Conservation (phyloP, 2,329 filamentous ascomycete species). For the Penicillium sp. region DNA sequence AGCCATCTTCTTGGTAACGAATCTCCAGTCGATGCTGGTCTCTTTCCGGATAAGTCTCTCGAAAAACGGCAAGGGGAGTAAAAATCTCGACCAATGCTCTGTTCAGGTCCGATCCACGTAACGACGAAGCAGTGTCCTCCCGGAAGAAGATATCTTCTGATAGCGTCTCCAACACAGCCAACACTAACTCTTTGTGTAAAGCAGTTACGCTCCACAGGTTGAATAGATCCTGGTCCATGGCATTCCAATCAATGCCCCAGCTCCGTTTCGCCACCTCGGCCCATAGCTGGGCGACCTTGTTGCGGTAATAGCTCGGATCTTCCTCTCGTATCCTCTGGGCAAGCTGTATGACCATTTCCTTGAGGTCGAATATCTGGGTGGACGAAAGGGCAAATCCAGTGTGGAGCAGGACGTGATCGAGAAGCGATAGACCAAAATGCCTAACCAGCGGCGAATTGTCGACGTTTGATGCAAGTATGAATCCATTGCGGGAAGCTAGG, state of each 20-base stretch:
- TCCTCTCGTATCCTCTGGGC: constrained; percentile 65
- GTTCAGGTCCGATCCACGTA: constrained; percentile 79
- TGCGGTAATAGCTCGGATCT: constrained; percentile 79
- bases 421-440: constrained; percentile 87
- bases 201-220: constrained; percentile 67
- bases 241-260: constrained; percentile 90
- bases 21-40: constrained; percentile 62
- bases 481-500: constrained; percentile 81
- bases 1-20: constrained; percentile 77
- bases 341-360: constrained; percentile 74
- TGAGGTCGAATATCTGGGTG: constrained; percentile 65
- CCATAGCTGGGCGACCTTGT: constrained; percentile 94
- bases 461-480: constrained; percentile 71
- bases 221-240: constrained; percentile 84
- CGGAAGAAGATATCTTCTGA: constrained; percentile 92
- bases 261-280: constrained; percentile 88
- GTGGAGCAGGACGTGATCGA: constrained; percentile 86
- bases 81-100: constrained; percentile 92
- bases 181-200: constrained; percentile 77
- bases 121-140: constrained; percentile 79
- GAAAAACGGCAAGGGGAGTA: constrained; percentile 70
- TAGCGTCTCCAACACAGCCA: constrained; percentile 83
- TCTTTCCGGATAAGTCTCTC: constrained; percentile 71
- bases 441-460: constrained; percentile 76
- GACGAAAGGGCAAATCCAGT: constrained; percentile 70